Evolutionary conservation across 2,329 filamentous ascomycete species (phyloP), one percentile per base, ranked within the genome.

Genomic region (Fonsecaea erecta): DNA sequence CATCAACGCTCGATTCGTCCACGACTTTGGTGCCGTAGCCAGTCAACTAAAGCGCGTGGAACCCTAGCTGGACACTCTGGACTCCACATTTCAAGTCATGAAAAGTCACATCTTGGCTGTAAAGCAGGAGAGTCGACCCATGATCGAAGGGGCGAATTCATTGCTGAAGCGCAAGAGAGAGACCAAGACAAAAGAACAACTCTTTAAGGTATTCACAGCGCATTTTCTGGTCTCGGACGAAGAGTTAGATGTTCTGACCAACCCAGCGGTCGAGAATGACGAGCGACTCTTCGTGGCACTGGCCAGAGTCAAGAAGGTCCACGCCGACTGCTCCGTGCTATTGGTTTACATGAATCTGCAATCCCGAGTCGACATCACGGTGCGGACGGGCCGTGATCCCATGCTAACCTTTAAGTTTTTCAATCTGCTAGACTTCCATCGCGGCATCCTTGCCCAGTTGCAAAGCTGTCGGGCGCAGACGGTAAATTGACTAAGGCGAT

Each of bases 331-430:
- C 72, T 91, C 97, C 75, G 83, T 96, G 34, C 81, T 99, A 4
- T 86, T 99, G 0, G 94, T 93, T 1, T 91, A 93, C 32, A 93
- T 87, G 92, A 24, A 86, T 93, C n/a, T 98, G n/a, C 88, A 91
- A 28, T 93, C 97, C 75, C 86, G 94, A 32, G 88, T 96, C 59
- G 93, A 97, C 76, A 91, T 98, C 73, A 90, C 96, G 21, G 90
- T 98, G 16, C 93, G 96, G 72, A 91, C 90, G 66, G 94, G 97
- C 75, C 93, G 97, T 71, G 93, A 98, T 65, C 90, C 90, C 0
- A 91, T 96, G 24, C 81, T 93, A 54, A 89, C 92, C 35, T 99
- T 97, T 80, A 95, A 93, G 75, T 87, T 97, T 46, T 89, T 92
- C 11, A 97, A 96, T 72, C 82, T 99, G 1, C 84, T 98, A 46